Base-by-base conservation (phyloP, 768 basidiomycete species). In the Dictyophora rubrovolvata region DNA sequence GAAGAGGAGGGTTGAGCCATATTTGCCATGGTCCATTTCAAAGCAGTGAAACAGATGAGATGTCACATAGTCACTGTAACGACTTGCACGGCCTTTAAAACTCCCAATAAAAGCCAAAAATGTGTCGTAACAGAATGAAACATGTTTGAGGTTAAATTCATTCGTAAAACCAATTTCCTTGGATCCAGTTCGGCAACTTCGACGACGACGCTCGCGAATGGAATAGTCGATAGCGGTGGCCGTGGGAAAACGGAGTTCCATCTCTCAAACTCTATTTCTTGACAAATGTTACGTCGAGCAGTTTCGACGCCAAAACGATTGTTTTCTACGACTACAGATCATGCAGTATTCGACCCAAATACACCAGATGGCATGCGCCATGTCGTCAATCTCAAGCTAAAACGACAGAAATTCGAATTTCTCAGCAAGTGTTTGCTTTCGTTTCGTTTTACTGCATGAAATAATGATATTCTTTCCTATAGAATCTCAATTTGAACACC, bases 401-500 rank as follows among this genome's bases (percentile, higher is more conserved):
- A 78, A 55, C 79, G 86, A 65, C 78, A 79, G 37, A 77, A 81
- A 64, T 73, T 76, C 63, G 75, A 76, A 56, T 73, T 74, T 54
- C 74, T 88, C 50, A 76, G 88, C 87, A 65, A 57, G 73, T 47
- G 63, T 50, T 48, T 18, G 14, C 17, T 42, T 28, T 58, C 64
- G 60, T 57, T 57, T 55, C 49, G 21, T 60, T 6, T 54, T 47
- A 51, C 34, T 60, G 52, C 17, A 33, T 20, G 62, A 16, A 33
- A 63, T 63, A n/a, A 62, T 36, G 34, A 17, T 54, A 57, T 21
- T 18, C 34, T 42, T 42, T 42, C 42, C n/a, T 42, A 10, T 65
- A 90, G 88, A 82, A 55, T 75, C 85, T 56, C 73, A 78, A 37
- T 80, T 91, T 60, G 75, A 77, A 46, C 71, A 79, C 54, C 82